Conservation (phyloP, 129 eudicot genomes). For the Centrapalus pauciflorus region DNA sequence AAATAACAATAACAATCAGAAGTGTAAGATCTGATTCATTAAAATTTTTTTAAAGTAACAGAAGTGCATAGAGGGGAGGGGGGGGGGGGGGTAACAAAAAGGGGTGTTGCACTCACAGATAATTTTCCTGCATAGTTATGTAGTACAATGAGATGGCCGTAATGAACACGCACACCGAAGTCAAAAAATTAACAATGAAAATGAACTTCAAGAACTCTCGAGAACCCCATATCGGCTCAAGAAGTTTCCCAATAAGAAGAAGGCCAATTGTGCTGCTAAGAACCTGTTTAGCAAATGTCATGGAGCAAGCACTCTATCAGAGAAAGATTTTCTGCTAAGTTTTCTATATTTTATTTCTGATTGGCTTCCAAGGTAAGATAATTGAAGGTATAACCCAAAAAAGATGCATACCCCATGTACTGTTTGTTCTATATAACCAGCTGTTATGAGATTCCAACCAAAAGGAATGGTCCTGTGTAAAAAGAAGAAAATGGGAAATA, state of each 20-base stretch:
- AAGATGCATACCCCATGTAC: constrained; percentile 63
- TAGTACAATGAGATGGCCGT: constrained; percentile 87
- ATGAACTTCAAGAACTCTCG: constrained; percentile 92
- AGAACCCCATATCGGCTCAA: constrained; percentile 97
- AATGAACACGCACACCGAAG: constrained; percentile 78
- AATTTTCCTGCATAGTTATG: constrained; percentile 61
- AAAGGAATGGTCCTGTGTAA: constrained; percentile 89
- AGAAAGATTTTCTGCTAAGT: neutral
- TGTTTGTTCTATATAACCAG: constrained; percentile 90
- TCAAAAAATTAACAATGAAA: constrained; percentile 81
- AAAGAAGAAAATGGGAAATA: constrained; percentile 5
- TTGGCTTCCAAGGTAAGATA: neutral
- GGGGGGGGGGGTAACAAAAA: neutral
- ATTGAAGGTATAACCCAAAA: neutral
- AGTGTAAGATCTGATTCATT: neutral
- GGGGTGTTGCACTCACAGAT: constrained; percentile 58
- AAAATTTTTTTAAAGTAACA: neutral
- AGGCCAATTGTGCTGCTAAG: constrained; percentile 77
- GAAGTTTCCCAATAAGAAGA: constrained; percentile 88
- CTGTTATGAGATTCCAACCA: constrained; percentile 96
- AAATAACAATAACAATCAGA: constrained; percentile 6
- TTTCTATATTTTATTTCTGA: neutral
- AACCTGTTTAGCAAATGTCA: constrained; percentile 44
- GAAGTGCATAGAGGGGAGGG: too few relatives aligned
- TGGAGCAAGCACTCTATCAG: neutral